Evolutionary conservation across 176 grass and related monocot genomes (phyloP).

Genomic region (Aegilops tauschii): DNA sequence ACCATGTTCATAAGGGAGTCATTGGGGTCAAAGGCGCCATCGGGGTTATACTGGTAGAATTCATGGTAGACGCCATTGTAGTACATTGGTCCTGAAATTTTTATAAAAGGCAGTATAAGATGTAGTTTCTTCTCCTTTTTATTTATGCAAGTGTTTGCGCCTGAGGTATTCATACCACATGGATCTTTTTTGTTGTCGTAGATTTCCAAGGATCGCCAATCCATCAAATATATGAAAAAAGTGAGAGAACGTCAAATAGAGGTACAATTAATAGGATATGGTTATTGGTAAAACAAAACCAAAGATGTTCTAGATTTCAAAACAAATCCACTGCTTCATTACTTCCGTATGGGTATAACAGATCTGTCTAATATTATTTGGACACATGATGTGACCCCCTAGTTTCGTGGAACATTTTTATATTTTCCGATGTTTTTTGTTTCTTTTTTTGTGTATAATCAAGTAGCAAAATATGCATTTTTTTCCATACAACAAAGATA

Average conservation of each 20-base stretch:
- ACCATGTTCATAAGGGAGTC: not conserved
- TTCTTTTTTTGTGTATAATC: not conserved
- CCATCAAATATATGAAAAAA: constrained; percentile 27
- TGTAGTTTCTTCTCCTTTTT: constrained; percentile 3
- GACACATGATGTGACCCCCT: not conserved
- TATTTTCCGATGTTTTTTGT: not conserved
- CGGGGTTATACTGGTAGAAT: constrained; percentile 56
- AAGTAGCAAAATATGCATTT: not conserved
- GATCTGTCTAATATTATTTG: not conserved
- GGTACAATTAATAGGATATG: not conserved
- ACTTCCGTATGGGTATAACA: not conserved
- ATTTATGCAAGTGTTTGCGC: not conserved
- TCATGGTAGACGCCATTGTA: constrained; percentile 88
- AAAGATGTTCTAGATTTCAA: not conserved
- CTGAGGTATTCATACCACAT: constrained; percentile 58
- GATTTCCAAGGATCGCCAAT: not conserved
- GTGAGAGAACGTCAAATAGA: constrained; percentile 8
- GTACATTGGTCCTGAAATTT: constrained; percentile 83
- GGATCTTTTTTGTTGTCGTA: constrained; percentile 59
- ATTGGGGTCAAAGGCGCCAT: not conserved
- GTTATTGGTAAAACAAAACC: not conserved
- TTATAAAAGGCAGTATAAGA: not conserved
- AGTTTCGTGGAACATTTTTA: not conserved
- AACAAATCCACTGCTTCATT: not conserved
- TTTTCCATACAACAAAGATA: too few species aligned